phyloP scores from a whole-genome alignment of 139 green algal species.

The Tetradesmus obliquus region DNA sequence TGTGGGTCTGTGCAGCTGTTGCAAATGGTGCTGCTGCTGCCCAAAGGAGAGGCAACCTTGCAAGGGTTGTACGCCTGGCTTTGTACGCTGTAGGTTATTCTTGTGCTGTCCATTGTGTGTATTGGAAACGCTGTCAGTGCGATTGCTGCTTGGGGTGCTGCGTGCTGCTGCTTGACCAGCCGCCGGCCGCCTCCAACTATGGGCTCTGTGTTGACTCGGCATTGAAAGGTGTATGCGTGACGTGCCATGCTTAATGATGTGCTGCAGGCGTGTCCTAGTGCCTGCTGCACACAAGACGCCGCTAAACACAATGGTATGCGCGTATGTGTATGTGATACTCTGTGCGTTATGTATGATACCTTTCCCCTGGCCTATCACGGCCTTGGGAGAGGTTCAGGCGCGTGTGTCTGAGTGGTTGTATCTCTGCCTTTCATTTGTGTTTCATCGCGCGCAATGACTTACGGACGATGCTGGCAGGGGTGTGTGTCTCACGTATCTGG shows the following conservation, averaged over 20 bases:
- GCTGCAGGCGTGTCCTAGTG: background rate
- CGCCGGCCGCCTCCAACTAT: background rate
- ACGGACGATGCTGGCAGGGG: background rate
- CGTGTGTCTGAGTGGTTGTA: background rate
- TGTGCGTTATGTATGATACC: background rate
- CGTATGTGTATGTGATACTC: background rate
- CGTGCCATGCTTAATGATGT: background rate
- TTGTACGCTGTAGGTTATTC: background rate
- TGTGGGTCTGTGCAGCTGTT: background rate
- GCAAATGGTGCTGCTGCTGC: background rate
- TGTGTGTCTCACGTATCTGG: background rate
- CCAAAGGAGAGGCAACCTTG: too few relatives aligned
- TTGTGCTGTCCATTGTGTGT: background rate
- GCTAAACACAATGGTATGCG: background rate
- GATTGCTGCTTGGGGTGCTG: too few relatives aligned
- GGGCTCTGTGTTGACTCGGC: background rate
- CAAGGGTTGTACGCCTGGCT: background rate
- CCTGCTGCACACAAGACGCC: background rate
- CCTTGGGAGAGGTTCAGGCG: background rate
- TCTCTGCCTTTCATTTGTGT: background rate
- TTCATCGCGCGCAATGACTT: background rate
- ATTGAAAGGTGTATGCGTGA: background rate
- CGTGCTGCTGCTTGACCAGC: too few relatives aligned
- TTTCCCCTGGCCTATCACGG: background rate
- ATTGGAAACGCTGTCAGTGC: background rate